Conservation (phyloP, 129 eudicot genomes). For the Pittosporum tobira region DNA sequence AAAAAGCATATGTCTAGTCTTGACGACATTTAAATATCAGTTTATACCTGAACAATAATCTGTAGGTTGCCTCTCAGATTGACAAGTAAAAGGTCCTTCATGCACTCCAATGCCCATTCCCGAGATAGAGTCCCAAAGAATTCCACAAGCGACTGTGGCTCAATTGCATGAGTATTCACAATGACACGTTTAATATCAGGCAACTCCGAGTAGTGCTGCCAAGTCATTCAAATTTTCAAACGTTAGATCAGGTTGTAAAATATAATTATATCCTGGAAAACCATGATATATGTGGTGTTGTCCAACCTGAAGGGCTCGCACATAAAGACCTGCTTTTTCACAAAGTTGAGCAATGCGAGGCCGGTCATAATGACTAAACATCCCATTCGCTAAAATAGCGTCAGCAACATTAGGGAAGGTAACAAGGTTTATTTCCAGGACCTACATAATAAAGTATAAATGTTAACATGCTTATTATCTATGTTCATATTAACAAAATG, state of each 20-base stretch:
- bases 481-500: not conserved
- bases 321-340: constrained; percentile 42
- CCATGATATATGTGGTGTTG: not conserved
- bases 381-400: constrained; percentile 39
- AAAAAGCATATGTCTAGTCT: not conserved
- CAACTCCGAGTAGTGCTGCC: constrained; percentile 49
- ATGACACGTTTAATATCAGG: constrained; percentile 66
- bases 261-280: not conserved
- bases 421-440: constrained; percentile 80
- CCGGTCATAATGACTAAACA: constrained; percentile 26
- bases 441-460: constrained; percentile 37
- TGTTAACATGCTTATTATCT: not conserved
- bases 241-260: not conserved
- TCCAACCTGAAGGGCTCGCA: constrained; percentile 86
- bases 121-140: constrained; percentile 63
- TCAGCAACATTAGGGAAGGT: constrained; percentile 97
- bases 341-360: constrained; percentile 28
- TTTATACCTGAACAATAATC: constrained; percentile 60
- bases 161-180: constrained; percentile 71
- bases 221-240: not conserved
- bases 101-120: constrained; percentile 71
- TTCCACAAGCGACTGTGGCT: constrained; percentile 74
- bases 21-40: not conserved
- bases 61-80: constrained; percentile 67
- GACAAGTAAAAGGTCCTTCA: constrained; percentile 63